Evolutionary conservation across 177 flowering plant genomes (phyloP).

Genomic region (Vitis hybrid): DNA sequence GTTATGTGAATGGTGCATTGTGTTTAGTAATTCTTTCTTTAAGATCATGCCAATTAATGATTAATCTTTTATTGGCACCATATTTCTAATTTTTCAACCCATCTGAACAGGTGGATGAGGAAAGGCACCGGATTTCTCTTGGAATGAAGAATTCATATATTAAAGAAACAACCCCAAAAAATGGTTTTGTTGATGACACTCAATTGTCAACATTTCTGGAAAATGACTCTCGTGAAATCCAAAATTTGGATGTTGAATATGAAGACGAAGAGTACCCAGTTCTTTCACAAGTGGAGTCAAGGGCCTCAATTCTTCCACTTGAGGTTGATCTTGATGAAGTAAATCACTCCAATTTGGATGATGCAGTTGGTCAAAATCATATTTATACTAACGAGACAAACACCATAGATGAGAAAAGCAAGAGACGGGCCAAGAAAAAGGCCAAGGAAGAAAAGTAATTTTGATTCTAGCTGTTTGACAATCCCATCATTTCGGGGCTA

Average conservation of each 20-base stretch:
- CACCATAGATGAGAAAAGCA: constrained; percentile 35
- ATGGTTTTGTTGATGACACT: constrained; percentile 20
- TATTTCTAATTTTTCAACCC: background rate
- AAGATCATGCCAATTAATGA: background rate
- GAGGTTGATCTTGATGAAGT: constrained; percentile 78
- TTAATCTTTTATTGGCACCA: background rate
- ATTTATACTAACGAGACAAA: constrained; percentile 23
- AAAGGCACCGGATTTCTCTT: constrained; percentile 71
- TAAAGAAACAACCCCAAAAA: constrained; percentile 13
- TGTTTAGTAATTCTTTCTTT: background rate
- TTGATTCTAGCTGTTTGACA: background rate
- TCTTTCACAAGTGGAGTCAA: constrained; percentile 55
- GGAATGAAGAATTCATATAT: constrained; percentile 79
- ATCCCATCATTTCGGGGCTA: background rate
- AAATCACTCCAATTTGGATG: constrained; percentile 39
- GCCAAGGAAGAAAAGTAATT: constrained; percentile 68
- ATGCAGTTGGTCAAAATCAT: constrained; percentile 19
- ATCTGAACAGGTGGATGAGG: constrained; percentile 62
- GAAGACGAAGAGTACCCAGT: constrained; percentile 25
- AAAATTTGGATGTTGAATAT: constrained; percentile 20
- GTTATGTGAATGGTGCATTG: background rate
- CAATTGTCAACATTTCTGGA: constrained; percentile 10
- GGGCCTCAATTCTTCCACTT: constrained; percentile 80
- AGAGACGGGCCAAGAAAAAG: constrained; percentile 54
- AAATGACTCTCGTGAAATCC: constrained; percentile 9